Evolutionary conservation across 345 rosid genomes (phyloP), one percentile per base, ranked within the genome.

Genomic region (Murraya koenigii): DNA sequence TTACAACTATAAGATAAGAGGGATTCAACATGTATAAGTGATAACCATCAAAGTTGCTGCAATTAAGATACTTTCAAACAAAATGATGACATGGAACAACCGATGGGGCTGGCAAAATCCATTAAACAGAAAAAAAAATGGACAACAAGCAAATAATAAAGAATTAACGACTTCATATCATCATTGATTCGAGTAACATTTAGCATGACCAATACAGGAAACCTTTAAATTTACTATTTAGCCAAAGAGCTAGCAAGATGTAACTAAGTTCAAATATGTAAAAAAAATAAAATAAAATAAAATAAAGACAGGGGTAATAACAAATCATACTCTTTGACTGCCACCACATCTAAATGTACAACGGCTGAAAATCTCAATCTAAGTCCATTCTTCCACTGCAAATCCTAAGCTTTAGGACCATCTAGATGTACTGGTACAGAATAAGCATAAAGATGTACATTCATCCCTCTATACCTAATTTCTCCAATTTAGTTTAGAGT

Each of bases 1-100:
- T 76, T 20, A 79, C 61, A 72, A 82, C 49, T 77, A 36, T 30
- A 10, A 49, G 59, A 54, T 7, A 17, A 79, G 55, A n/a, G 49
- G 25, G 13, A 58, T 11, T 19, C 23, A 64, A 32, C 52, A 61
- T 47, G 73, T 6, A 7, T 36, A 54, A 1, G n/a, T 8, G 55
- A 30, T n/a, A 47, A 49, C 49, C 69, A 26, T 19, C 2, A 15
- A 62, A 36, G 56, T 25, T 76, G 39, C 56, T 72, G 54, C 78
- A 33, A 54, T 2, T 23, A 52, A 52, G 35, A 66, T 59, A 13
- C 54, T 62, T 6, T 33, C 38, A 65, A 47, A 64, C n/a, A 30
- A 39, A 44, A 11, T 13, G 23, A 39, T 8, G 67, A 22, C 68
- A 20, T 65, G 41, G 71, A n/a, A 41, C 58, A 61, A 23, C 14